These are phyloP conservation scores for Coniochaeta hoffmannii DNA, from an alignment of 2,329 filamentous ascomycete genomes.

Conservation along the genomic window DNA sequence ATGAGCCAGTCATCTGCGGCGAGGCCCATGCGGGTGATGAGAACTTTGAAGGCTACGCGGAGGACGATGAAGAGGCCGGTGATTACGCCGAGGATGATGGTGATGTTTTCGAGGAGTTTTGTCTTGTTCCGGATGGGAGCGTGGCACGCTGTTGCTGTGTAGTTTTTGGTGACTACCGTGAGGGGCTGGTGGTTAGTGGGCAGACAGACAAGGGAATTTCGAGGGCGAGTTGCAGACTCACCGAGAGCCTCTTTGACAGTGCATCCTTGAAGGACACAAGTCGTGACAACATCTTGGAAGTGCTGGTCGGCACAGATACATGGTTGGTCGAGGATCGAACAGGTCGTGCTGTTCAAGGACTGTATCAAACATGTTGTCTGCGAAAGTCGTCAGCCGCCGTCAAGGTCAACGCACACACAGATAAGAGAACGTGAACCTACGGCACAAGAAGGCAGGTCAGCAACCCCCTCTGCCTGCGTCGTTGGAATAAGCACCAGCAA, in stretches of 20 bases:
- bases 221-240: not conserved
- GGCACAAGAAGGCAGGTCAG: not conserved
- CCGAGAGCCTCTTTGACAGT: constrained; percentile 2
- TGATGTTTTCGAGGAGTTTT: not conserved
- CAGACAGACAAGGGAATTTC: not conserved
- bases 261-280: not conserved
- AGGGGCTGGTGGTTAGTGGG: not conserved
- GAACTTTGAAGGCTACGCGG: constrained; percentile 23
- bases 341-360: not conserved
- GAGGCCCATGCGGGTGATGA: constrained; percentile 18
- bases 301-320: not conserved
- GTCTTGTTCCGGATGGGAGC: constrained; percentile 7
- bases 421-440: not conserved
- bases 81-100: constrained; percentile 20
- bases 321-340: not conserved
- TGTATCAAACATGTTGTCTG: not conserved
- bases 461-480: not conserved
- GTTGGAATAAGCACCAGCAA: not conserved
- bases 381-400: not conserved
- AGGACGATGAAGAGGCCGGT: constrained; percentile 24
- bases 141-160: constrained; percentile 12
- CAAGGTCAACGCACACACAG: not conserved
- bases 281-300: not conserved
- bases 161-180: constrained; percentile 7
- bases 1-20: constrained; percentile 23